These are phyloP conservation scores for Sporothrix dimorphospora DNA, from an alignment of 2,329 filamentous ascomycete genomes.

Conservation along the genomic window DNA sequence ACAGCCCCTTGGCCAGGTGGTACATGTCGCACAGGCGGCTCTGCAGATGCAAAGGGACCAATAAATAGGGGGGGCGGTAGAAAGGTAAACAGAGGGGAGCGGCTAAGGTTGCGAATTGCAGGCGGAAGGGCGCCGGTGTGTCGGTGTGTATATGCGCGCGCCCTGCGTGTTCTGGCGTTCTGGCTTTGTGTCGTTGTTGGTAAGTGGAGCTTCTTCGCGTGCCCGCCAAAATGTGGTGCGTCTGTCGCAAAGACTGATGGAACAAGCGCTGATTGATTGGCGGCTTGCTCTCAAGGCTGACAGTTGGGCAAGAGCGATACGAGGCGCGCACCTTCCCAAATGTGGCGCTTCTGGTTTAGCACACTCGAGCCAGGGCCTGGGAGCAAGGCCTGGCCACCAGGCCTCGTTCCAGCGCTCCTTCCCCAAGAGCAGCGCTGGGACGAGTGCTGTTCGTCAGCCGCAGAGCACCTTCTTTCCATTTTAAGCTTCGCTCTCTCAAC, in stretches of 20 bases:
- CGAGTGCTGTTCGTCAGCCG: background rate
- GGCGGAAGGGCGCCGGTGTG: background rate
- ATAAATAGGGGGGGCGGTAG: background rate
- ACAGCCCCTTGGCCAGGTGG: slow-evolving; percentile 92
- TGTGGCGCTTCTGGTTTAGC: slow-evolving; percentile 1
- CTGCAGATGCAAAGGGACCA: background rate
- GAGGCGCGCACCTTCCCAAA: background rate
- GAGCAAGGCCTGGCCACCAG: background rate
- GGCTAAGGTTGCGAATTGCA: background rate
- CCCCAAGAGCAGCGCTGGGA: background rate
- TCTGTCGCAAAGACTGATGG: background rate
- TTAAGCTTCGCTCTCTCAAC: background rate
- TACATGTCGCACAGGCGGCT: slow-evolving; percentile 65
- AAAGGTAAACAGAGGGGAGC: background rate
- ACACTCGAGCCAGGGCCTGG: slow-evolving; percentile 1
- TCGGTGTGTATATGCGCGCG: background rate
- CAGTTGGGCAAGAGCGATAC: background rate
- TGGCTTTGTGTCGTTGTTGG: background rate
- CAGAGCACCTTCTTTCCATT: slow-evolving; percentile 4
- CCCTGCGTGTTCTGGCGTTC: background rate
- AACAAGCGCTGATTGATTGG: slow-evolving; percentile 1
- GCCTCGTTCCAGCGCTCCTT: background rate
- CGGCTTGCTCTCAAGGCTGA: background rate
- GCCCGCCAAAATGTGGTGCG: too few relatives aligned
- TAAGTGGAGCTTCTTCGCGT: background rate